A percentile compares a stretch with the other conserved stretches of the same genome.
Evolutionary conservation across 2,329 filamentous ascomycete species (phyloP).

Genomic region (Hymenoscyphus repandus): DNA sequence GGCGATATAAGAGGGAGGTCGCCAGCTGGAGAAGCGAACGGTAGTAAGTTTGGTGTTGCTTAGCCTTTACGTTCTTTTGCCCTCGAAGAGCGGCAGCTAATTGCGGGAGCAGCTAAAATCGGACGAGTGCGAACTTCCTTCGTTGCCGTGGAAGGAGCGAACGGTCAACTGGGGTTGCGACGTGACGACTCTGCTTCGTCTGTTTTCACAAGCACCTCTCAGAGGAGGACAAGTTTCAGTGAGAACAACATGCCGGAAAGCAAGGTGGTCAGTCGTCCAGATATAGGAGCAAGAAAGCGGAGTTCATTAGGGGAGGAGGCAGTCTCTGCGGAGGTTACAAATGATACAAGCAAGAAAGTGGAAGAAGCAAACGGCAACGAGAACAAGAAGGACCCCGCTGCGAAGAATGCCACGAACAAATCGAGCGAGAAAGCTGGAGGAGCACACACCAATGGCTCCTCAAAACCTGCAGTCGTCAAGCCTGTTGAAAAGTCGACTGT

Average conservation of each 20-base stretch:
- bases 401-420: constrained; percentile 9
- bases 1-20: constrained; percentile 59
- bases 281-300: constrained; percentile 23
- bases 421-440: constrained; percentile 6
- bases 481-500: constrained; percentile 12
- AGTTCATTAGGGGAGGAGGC: constrained; percentile 23
- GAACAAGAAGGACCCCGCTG: constrained; percentile 12
- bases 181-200: constrained; percentile 31
- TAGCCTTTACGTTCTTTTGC: too few relatives aligned
- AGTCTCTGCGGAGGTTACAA: constrained; percentile 26
- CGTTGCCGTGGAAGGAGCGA: constrained; percentile 58
- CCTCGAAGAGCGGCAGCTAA: too few relatives aligned
- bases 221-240: constrained; percentile 27
- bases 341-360: constrained; percentile 16
- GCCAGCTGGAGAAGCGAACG: constrained; percentile 42
- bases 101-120: too few relatives aligned
- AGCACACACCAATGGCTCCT: constrained; percentile 9
- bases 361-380: constrained; percentile 10
- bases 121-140: constrained; percentile 62
- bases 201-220: constrained; percentile 24
- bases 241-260: constrained; percentile 20
- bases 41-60: constrained; percentile 33
- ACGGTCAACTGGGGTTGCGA: constrained; percentile 37
- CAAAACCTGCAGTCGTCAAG: constrained; percentile 8
- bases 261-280: constrained; percentile 23